Conservation (phyloP, 805 yeast species). For the Candida incommunis region DNA sequence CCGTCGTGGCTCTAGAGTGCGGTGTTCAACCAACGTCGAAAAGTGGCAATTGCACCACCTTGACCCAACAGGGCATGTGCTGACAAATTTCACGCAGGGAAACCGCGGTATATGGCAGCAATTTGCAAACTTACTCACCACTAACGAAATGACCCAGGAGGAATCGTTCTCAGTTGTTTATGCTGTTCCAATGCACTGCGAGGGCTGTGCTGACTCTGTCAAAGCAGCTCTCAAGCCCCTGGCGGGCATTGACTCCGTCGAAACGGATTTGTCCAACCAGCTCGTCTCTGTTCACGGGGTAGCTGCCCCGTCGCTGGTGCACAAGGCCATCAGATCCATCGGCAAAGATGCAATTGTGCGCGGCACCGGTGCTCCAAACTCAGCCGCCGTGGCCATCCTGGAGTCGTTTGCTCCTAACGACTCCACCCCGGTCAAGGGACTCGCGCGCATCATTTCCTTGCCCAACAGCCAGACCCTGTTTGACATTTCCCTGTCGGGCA, state of each 20-base stretch:
- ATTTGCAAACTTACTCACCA: not conserved
- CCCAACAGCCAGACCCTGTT: conserved; percentile 40
- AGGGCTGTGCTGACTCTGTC: conserved; percentile 53
- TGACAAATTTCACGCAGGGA: not conserved
- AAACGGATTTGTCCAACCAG: conserved; percentile 44
- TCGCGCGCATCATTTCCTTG: conserved; percentile 71
- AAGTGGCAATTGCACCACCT: too few species aligned
- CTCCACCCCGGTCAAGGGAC: conserved; percentile 60
- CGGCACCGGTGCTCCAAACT: conserved; percentile 76
- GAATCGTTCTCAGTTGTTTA: conserved; percentile 23
- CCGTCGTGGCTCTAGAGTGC: too few species aligned
- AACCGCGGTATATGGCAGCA: not conserved
- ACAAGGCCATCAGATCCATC: conserved; percentile 49
- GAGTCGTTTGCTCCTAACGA: conserved; percentile 50
- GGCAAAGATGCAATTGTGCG: conserved; percentile 87
- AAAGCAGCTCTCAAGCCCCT: conserved; percentile 35
- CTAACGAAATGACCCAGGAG: not conserved
- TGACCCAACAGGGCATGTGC: too few species aligned
- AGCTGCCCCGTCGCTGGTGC: conserved; percentile 63
- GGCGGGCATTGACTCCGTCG: conserved; percentile 29
- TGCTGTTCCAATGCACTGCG: conserved; percentile 76
- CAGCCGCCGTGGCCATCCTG: conserved; percentile 83
- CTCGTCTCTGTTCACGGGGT: conserved; percentile 55
- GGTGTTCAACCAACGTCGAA: too few species aligned
- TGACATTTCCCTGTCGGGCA: conserved; percentile 68